These are phyloP conservation scores for Mycena kentingensis DNA, from an alignment of 768 basidiomycete genomes.

Conservation along the genomic window DNA sequence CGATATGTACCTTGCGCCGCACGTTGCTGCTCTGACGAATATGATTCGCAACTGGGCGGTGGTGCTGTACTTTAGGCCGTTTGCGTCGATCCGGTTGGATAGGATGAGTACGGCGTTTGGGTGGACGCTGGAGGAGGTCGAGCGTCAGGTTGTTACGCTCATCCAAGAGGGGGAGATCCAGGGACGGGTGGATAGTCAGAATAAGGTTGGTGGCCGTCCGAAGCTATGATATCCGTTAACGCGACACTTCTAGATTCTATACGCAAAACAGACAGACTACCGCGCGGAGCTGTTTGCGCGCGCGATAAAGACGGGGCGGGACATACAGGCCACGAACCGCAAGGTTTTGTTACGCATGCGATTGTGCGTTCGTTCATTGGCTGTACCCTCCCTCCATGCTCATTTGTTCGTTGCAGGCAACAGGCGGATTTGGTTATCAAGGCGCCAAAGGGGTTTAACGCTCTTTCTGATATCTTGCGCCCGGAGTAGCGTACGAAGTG, in stretches of 20 bases:
- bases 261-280: constrained; percentile 78
- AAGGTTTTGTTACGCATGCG: constrained; percentile 83
- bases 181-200: constrained; percentile 85
- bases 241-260: constrained; percentile 58
- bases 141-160: constrained; percentile 71
- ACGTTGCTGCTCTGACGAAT: constrained; percentile 64
- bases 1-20: constrained; percentile 74
- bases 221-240: constrained; percentile 3
- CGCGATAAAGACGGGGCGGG: constrained; percentile 71
- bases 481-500: too few relatives aligned
- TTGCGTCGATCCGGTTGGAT: constrained; percentile 79
- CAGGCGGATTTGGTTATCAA: constrained; percentile 80
- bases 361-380: constrained; percentile 56
- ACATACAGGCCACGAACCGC: constrained; percentile 72
- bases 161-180: constrained; percentile 79
- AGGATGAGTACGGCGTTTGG: constrained; percentile 89
- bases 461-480: constrained; percentile 12
- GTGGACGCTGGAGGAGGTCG: constrained; percentile 70
- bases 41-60: constrained; percentile 78
- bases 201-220: constrained; percentile 58
- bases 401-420: constrained; percentile 49
- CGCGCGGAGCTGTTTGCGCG: constrained; percentile 75
- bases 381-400: not conserved
- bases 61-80: constrained; percentile 89
- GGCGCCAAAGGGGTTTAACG: constrained; percentile 48